These are phyloP conservation scores for Colletotrichum destructivum DNA, from an alignment of 2,329 filamentous ascomycete genomes.

Conservation along the genomic window DNA sequence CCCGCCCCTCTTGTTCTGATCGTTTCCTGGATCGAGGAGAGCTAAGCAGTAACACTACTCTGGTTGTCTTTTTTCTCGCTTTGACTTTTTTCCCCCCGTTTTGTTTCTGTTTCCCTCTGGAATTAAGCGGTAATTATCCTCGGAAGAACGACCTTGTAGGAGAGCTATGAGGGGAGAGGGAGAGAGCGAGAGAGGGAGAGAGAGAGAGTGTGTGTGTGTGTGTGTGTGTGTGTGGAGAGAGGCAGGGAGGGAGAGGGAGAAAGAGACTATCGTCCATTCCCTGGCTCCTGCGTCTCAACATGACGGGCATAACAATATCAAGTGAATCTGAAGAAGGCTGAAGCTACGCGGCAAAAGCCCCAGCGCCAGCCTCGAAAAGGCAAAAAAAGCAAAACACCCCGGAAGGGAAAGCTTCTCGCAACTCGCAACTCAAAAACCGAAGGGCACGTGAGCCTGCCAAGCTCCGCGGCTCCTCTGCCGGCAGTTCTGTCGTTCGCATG, in stretches of 20 bases:
- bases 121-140: conserved; percentile 6
- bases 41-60: background rate
- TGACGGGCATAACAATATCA: background rate
- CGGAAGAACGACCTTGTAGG: background rate
- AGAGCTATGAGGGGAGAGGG: background rate
- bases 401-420: conserved; percentile 22
- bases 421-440: background rate
- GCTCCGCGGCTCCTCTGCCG: background rate
- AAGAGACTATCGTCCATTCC: conserved; percentile 1
- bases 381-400: conserved; percentile 4
- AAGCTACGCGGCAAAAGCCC: background rate
- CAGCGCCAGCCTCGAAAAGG: background rate
- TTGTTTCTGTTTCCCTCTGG: background rate
- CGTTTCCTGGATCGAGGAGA: background rate
- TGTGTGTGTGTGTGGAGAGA: too few relatives aligned
- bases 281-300: background rate
- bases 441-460: background rate
- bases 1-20: background rate
- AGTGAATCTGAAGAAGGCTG: background rate
- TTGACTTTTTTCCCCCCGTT: background rate
- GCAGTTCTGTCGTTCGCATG: background rate
- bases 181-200: background rate
- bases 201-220: too few relatives aligned
- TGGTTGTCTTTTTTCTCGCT: background rate
- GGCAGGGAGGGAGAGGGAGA: too few relatives aligned